These are phyloP conservation scores for Effrenium voratum DNA, from an alignment of 73 alveolate genomes.

Conservation along the genomic window DNA sequence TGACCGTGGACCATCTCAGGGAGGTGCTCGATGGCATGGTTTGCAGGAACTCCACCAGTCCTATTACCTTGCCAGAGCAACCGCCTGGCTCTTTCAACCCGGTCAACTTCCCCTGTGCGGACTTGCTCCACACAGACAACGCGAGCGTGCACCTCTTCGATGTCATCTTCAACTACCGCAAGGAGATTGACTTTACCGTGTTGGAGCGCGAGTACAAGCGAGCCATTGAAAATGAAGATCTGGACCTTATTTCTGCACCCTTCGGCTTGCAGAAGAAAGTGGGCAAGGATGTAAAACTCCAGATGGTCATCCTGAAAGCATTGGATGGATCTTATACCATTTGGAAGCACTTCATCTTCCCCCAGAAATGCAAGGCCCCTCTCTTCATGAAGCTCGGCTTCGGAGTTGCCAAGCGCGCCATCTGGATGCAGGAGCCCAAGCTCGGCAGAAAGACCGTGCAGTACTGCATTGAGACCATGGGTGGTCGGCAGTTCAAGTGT, in stretches of 20 bases:
- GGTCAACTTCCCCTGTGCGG: too few relatives aligned
- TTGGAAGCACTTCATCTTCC: slow-evolving; percentile 23
- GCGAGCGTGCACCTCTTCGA: too few relatives aligned
- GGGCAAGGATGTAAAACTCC: slow-evolving; percentile 24
- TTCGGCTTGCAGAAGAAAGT: neutral
- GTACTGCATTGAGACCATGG: slow-evolving; percentile 17
- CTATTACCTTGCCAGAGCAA: too few relatives aligned
- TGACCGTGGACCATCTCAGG: too few relatives aligned
- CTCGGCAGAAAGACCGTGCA: slow-evolving; percentile 19
- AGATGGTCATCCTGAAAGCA: neutral
- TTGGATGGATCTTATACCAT: neutral
- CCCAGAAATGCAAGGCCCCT: neutral
- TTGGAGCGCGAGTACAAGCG: too few relatives aligned
- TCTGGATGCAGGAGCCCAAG: neutral
- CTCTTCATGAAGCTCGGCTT: neutral
- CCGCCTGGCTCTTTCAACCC: too few relatives aligned
- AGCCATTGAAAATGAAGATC: neutral
- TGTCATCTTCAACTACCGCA: too few relatives aligned
- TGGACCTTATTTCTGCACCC: slow-evolving; percentile 7
- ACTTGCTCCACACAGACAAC: too few relatives aligned
- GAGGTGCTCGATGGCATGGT: too few relatives aligned
- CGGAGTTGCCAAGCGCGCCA: neutral
- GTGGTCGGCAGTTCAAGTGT: neutral
- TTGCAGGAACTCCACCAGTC: too few relatives aligned
- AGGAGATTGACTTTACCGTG: too few relatives aligned